A percentile compares a stretch with the other conserved stretches of the same genome.
Evolutionary conservation across 306 rosid genomes (phyloP).

Genomic region (Morella rubra): DNA sequence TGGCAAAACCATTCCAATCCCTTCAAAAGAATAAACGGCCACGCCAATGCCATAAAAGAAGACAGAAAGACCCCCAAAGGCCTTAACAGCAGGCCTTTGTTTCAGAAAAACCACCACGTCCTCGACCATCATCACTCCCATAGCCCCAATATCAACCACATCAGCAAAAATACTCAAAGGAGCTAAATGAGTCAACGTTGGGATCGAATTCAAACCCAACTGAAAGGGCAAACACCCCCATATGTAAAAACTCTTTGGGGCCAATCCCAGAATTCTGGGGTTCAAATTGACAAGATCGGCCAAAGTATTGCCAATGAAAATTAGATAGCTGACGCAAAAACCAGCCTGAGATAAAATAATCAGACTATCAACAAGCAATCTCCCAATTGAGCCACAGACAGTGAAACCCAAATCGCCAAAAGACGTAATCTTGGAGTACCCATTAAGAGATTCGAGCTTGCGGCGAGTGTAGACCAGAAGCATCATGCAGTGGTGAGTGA

Average conservation of each 20-base stretch:
- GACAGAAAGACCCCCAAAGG: constrained; percentile 58
- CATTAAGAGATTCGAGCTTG: constrained; percentile 42
- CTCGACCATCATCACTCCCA: constrained; percentile 63
- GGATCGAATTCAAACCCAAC: constrained; percentile 61
- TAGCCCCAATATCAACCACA: constrained; percentile 54
- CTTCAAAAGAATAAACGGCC: constrained; percentile 75
- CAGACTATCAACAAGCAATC: constrained; percentile 59
- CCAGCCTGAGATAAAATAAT: constrained; percentile 67
- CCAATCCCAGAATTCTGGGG: constrained; percentile 35
- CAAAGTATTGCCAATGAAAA: constrained; percentile 56
- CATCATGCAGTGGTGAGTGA: constrained; percentile 76
- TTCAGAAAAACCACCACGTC: constrained; percentile 43
- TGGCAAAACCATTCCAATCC: constrained; percentile 67
- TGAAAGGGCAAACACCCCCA: constrained; percentile 77
- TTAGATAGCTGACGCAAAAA: constrained; percentile 67
- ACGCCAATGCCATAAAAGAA: constrained; percentile 71
- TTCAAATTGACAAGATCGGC: constrained; percentile 28
- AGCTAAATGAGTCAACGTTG: constrained; percentile 64
- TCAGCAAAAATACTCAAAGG: constrained; percentile 76
- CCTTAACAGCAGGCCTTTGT: constrained; percentile 43
- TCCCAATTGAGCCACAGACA: constrained; percentile 50
- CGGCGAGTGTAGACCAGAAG: constrained; percentile 67
- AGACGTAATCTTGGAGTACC: constrained; percentile 47
- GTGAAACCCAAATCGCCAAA: constrained; percentile 70
- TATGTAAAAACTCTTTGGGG: constrained; percentile 46